A percentile compares a stretch with the other conserved stretches of the same genome.
Evolutionary conservation across 768 basidiomycete genomes (phyloP).

Genomic region (Cystobasidium ongulense): DNA sequence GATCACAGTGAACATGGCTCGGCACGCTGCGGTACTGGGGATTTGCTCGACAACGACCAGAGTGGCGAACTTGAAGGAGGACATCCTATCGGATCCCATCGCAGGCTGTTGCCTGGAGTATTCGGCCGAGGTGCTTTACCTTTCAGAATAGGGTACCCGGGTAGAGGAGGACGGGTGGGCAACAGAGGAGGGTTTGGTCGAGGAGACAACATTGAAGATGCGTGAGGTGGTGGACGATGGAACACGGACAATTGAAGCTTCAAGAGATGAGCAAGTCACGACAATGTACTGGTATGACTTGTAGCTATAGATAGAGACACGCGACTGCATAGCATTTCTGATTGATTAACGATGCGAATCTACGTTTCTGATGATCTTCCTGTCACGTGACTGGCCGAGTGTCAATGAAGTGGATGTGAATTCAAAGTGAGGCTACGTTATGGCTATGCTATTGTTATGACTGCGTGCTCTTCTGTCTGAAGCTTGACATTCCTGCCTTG

Average conservation of each 20-base stretch:
- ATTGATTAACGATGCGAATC: not conserved
- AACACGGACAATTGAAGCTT: no score
- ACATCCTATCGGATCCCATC: not conserved
- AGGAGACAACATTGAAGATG: not conserved
- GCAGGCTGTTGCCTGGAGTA: not conserved
- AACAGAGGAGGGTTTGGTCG: not conserved
- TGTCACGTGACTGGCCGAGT: not conserved
- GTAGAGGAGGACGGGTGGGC: not conserved
- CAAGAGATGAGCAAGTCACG: no score
- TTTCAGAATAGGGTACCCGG: slow-evolving; percentile 24
- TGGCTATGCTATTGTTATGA: no score
- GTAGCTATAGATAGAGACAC: not conserved
- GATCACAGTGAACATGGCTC: not conserved
- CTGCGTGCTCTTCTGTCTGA: no score
- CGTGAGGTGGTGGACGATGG: no score
- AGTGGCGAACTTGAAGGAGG: not conserved
- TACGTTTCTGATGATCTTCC: no score
- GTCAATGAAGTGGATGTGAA: not conserved
- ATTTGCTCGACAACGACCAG: not conserved
- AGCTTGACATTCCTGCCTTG: no score
- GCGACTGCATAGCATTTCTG: not conserved
- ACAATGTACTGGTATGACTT: not conserved
- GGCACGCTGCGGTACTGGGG: not conserved
- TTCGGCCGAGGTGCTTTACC: not conserved
- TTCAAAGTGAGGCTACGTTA: not conserved